phyloP scores from a whole-genome alignment of 352 stramenopile genomes.

The Thraustochytrium striatum region DNA sequence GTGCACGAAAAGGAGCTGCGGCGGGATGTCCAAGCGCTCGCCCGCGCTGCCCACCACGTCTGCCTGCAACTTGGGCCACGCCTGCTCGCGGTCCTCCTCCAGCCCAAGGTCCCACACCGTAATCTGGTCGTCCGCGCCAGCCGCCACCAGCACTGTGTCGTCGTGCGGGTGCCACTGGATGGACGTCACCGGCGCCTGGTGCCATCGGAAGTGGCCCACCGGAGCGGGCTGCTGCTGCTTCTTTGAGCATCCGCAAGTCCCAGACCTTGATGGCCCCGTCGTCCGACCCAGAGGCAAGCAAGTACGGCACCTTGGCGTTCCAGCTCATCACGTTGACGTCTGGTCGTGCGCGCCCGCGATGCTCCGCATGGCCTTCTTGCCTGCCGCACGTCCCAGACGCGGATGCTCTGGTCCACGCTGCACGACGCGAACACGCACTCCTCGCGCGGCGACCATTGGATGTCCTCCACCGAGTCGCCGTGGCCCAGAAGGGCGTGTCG shows the following conservation, averaged over 20 bases:
- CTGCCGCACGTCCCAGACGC: slow-evolving; percentile 95
- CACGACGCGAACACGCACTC: slow-evolving; percentile 85
- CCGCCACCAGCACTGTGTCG: slow-evolving; percentile 91
- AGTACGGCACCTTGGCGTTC: slow-evolving; percentile 94
- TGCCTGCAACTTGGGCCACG: slow-evolving; percentile 29
- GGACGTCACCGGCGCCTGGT: slow-evolving; percentile 92
- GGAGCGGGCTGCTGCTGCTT: slow-evolving; percentile 58
- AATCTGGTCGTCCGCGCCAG: slow-evolving; percentile 90
- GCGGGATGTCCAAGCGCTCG: slow-evolving; percentile 75
- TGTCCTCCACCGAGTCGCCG: slow-evolving; percentile 89
- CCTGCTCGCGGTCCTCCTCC: slow-evolving; percentile 89
- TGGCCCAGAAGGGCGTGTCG: slow-evolving; percentile 77
- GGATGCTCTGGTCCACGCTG: slow-evolving; percentile 85
- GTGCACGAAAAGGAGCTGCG: slow-evolving; percentile 99
- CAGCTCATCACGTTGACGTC: slow-evolving; percentile 99
- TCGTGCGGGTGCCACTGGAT: slow-evolving; percentile 99
- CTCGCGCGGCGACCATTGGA: slow-evolving; percentile 97
- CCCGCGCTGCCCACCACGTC: slow-evolving; percentile 55
- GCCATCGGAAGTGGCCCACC: slow-evolving; percentile 88
- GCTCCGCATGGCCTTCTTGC: slow-evolving; percentile 85
- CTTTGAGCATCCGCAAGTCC: slow-evolving; percentile 56
- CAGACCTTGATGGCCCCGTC: slow-evolving; percentile 80
- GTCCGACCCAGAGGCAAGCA: slow-evolving; percentile 93
- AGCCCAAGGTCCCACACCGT: slow-evolving; percentile 98
- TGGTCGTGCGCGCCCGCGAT: slow-evolving; percentile 72